Evolutionary conservation across 2,329 filamentous ascomycete species (phyloP).

Genomic region (Simplicillium sp.): DNA sequence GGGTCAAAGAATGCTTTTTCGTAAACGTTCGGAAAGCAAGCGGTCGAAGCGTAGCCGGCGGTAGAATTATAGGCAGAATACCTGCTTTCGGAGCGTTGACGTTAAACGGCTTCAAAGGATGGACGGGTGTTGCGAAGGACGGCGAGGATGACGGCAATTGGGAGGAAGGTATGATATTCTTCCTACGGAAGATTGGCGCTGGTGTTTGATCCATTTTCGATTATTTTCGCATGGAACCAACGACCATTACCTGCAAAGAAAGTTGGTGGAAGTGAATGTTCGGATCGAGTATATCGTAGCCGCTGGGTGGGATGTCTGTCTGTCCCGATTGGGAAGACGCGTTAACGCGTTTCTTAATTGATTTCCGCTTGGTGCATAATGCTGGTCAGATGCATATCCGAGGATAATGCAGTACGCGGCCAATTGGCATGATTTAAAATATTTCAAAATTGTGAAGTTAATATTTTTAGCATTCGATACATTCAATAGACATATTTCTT

Average conservation of each 20-base stretch:
- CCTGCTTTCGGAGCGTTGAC: slow-evolving; percentile 45
- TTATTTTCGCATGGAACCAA: slow-evolving; percentile 1
- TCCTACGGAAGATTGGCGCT: slow-evolving; percentile 25
- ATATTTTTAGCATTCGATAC: no score
- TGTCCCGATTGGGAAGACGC: no score
- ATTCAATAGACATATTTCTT: no score
- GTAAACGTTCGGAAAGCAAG: slow-evolving; percentile 93
- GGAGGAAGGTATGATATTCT: slow-evolving; percentile 31
- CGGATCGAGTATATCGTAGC: background rate
- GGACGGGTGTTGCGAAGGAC: slow-evolving; percentile 77
- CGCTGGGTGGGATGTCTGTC: no score
- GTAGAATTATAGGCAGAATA: slow-evolving; percentile 82
- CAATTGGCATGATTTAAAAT: no score
- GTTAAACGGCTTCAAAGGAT: slow-evolving; percentile 61
- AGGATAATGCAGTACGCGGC: no score
- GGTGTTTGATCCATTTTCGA: slow-evolving; percentile 27
- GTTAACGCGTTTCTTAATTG: no score
- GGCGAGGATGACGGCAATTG: slow-evolving; percentile 81
- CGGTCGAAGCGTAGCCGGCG: slow-evolving; percentile 76
- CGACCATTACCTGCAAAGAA: background rate
- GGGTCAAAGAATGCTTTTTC: slow-evolving; percentile 91
- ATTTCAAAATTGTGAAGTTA: no score
- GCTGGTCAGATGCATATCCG: no score
- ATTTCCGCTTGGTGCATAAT: no score
- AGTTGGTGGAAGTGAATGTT: background rate